Evolutionary conservation across 352 stramenopile species (phyloP).

Genomic region (Globisporangium perplexum): DNA sequence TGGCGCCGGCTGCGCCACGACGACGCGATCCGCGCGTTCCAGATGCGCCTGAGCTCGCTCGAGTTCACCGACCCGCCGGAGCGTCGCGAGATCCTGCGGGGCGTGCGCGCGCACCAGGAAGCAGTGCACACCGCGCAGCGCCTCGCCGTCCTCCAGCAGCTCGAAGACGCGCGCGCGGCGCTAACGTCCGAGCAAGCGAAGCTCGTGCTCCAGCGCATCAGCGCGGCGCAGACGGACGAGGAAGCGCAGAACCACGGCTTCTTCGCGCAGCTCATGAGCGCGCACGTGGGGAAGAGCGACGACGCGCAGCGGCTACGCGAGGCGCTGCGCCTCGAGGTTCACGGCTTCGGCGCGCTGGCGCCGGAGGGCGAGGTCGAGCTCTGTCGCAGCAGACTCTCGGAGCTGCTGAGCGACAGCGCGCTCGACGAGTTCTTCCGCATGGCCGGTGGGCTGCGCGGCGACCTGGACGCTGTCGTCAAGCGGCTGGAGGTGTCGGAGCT

Average conservation of each 20-base stretch:
- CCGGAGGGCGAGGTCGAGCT: slow-evolving; percentile 41
- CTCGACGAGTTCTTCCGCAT: slow-evolving; percentile 84
- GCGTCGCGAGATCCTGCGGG: slow-evolving; percentile 38
- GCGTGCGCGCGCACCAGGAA: slow-evolving; percentile 51
- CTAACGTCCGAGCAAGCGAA: slow-evolving; percentile 40
- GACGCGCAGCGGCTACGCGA: slow-evolving; percentile 37
- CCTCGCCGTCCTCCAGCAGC: slow-evolving; percentile 35
- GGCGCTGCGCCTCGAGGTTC: slow-evolving; percentile 43
- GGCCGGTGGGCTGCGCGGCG: slow-evolving; percentile 66
- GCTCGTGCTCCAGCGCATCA: slow-evolving; percentile 35
- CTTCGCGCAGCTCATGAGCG: slow-evolving; percentile 36
- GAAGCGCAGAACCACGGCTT: slow-evolving; percentile 56
- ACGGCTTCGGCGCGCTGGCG: slow-evolving; percentile 58
- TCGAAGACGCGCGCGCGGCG: slow-evolving; percentile 29
- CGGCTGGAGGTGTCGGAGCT: slow-evolving; percentile 59
- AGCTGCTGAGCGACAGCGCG: slow-evolving; percentile 31
- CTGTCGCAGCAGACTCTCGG: slow-evolving; percentile 23
- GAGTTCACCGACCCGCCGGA: slow-evolving; percentile 71
- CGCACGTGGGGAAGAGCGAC: slow-evolving; percentile 32
- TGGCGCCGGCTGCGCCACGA: slow-evolving; percentile 81
- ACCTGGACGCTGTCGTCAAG: slow-evolving; percentile 65
- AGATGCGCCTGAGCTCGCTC: slow-evolving; percentile 41
- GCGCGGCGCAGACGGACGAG: slow-evolving; percentile 53
- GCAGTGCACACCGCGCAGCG: slow-evolving; percentile 43
- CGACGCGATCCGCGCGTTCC: slow-evolving; percentile 61